phyloP scores from a whole-genome alignment of 2,329 filamentous ascomycete genomes.

The Fusarium virguliforme region DNA sequence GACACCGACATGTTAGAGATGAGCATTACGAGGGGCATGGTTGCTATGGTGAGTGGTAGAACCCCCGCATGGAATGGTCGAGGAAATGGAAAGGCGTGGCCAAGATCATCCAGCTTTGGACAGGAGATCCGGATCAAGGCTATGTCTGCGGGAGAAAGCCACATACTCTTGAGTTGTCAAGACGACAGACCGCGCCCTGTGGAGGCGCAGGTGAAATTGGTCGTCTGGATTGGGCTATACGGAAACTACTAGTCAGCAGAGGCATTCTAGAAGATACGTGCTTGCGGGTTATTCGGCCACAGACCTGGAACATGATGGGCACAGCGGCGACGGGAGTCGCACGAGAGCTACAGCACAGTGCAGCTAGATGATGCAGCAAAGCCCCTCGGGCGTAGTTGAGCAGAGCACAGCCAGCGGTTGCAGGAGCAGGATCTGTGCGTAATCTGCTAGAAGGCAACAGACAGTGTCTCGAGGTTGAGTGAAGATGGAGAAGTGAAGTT shows the following conservation, averaged over 20 bases:
- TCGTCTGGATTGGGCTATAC: slow-evolving; percentile 77
- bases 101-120: background rate
- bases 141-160: slow-evolving; percentile 4
- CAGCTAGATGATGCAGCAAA: background rate
- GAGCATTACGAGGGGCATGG: background rate
- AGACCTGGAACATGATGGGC: slow-evolving; percentile 50
- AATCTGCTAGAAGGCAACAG: background rate
- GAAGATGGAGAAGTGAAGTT: slow-evolving; percentile 34
- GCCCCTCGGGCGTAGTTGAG: background rate
- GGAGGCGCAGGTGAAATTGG: slow-evolving; percentile 83
- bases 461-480: slow-evolving; percentile 6
- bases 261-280: slow-evolving; percentile 1
- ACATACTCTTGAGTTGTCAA: slow-evolving; percentile 83
- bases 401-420: background rate
- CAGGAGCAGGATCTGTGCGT: too few relatives aligned
- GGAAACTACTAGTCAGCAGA: slow-evolving; percentile 27
- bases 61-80: background rate
- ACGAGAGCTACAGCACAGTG: slow-evolving; percentile 10
- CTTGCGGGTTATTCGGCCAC: slow-evolving; percentile 26
- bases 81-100: background rate
- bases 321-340: slow-evolving; percentile 13
- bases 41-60: background rate
- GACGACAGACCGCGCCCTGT: slow-evolving; percentile 87
- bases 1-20: slow-evolving; percentile 9
- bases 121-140: slow-evolving; percentile 7